These are phyloP conservation scores for Aphanoascus verrucosus DNA, from an alignment of 2,329 filamentous ascomycete species.

Conservation along the genomic window DNA sequence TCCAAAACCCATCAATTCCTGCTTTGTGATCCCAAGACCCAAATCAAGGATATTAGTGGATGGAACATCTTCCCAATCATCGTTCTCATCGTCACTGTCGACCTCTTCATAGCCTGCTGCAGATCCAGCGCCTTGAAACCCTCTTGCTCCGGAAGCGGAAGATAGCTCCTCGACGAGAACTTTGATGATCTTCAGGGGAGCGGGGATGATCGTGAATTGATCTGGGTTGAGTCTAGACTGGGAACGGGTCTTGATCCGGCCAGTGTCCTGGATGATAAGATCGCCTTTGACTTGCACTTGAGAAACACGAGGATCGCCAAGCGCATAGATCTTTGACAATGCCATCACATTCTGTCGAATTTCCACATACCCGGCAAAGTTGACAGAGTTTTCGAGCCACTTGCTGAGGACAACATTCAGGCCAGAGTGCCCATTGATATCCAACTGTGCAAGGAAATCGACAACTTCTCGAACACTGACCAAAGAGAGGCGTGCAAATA, in stretches of 20 bases:
- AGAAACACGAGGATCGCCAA: constrained; percentile 69
- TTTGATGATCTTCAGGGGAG: constrained; percentile 90
- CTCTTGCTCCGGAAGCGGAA: constrained; percentile 56
- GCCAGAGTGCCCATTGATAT: constrained; percentile 65
- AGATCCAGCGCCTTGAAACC: constrained; percentile 47
- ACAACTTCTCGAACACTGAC: constrained; percentile 80
- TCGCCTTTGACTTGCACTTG: constrained; percentile 85
- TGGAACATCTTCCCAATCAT: constrained; percentile 81
- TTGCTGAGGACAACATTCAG: constrained; percentile 81
- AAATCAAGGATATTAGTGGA: constrained; percentile 65
- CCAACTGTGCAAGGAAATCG: constrained; percentile 75
- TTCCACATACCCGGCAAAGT: constrained; percentile 96
- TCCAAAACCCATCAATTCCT: constrained; percentile 67
- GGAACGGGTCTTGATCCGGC: constrained; percentile 86
- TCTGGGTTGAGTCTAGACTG: constrained; percentile 82
- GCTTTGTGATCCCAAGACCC: constrained; percentile 55
- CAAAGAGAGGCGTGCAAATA: constrained; percentile 83
- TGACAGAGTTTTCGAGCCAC: constrained; percentile 94
- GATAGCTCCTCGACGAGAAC: constrained; percentile 85
- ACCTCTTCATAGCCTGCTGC: constrained; percentile 50
- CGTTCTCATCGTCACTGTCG: constrained; percentile 60
- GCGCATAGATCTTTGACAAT: constrained; percentile 76
- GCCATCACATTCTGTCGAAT: constrained; percentile 95
- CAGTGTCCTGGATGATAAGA: constrained; percentile 66
- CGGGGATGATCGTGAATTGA: constrained; percentile 75